phyloP scores from a whole-genome alignment of 495 filamentous ascomycete genomes.

The Penicillium verhagenii region DNA sequence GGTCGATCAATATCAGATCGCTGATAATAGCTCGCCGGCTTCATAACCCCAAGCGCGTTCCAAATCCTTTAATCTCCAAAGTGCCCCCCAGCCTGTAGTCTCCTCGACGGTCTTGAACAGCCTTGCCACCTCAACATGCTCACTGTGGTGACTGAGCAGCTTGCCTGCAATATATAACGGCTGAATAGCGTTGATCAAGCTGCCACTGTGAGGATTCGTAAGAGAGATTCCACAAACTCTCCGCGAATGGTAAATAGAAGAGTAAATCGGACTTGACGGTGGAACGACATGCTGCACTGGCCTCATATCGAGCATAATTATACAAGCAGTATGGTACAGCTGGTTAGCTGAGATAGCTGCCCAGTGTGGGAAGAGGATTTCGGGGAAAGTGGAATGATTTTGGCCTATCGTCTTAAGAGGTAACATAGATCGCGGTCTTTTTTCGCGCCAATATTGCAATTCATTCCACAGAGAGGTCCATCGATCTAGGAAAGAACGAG shows the following conservation, averaged over 20 bases:
- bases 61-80: conserved; percentile 41
- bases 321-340: conserved; percentile 40
- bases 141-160: conserved; percentile 37
- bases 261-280: conserved; percentile 19
- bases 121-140: conserved; percentile 36
- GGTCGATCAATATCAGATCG: conserved; percentile 24
- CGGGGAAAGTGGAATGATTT: conserved; percentile 33
- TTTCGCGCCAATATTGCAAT: conserved; percentile 35
- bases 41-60: conserved; percentile 42
- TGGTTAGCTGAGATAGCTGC: conserved; percentile 47
- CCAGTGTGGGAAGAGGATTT: conserved; percentile 38
- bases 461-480: conserved; percentile 40
- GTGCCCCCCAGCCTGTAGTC: conserved; percentile 39
- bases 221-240: conserved; percentile 45
- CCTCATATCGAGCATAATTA: conserved; percentile 38
- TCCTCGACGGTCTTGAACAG: conserved; percentile 37
- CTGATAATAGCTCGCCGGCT: conserved; percentile 23
- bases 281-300: conserved; percentile 24
- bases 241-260: conserved; percentile 42
- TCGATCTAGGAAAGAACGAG: conserved; percentile 16
- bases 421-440: conserved; percentile 34
- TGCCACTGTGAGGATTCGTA: conserved; percentile 42
- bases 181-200: conserved; percentile 46
- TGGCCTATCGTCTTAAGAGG: conserved; percentile 26
- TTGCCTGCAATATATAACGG: conserved; percentile 46